A percentile compares a stretch with the other conserved stretches of the same genome.
Conservation (phyloP, 1,284 basidiomycete genomes). For the Ceratobasidium sp. region DNA sequence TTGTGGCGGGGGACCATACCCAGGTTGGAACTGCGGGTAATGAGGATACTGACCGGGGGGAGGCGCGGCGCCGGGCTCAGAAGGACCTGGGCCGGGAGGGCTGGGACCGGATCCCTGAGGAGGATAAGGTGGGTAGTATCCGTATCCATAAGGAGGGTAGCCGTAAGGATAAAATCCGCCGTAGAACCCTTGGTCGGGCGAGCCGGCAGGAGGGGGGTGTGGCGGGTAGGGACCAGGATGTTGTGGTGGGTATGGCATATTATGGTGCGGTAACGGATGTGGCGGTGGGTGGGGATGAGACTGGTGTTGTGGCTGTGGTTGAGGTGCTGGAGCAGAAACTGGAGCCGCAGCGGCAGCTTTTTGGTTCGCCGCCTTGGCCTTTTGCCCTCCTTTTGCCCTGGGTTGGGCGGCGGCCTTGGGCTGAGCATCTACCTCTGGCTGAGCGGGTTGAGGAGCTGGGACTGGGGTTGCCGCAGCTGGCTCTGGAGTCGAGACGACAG, state of each 20-base stretch:
- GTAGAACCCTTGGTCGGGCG: conserved; percentile 6
- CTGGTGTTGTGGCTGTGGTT: neutral
- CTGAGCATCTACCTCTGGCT: neutral
- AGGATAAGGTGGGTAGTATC: conserved; percentile 25
- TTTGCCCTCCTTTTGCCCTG: too few relatives aligned
- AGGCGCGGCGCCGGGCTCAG: neutral
- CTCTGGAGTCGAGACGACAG: neutral
- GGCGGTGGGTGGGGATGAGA: neutral
- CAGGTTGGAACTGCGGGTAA: neutral
- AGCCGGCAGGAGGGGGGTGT: neutral
- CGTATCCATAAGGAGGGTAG: conserved; percentile 24
- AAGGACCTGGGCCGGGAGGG: neutral
- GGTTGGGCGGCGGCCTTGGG: neutral
- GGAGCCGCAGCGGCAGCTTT: neutral
- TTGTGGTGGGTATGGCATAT: neutral
- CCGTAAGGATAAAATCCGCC: conserved; percentile 29
- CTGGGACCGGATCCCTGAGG: neutral
- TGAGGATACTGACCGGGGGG: neutral
- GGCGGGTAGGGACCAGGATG: conserved; percentile 13
- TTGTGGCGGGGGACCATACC: neutral
- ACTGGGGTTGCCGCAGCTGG: neutral
- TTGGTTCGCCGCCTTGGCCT: neutral
- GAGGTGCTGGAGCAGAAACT: neutral
- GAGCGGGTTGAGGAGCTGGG: conserved; percentile 1
- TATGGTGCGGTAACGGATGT: neutral